Evolutionary conservation across 2,329 filamentous ascomycete species (phyloP), one percentile per base, ranked within the genome.

Genomic region (Colletotrichum magnum): DNA sequence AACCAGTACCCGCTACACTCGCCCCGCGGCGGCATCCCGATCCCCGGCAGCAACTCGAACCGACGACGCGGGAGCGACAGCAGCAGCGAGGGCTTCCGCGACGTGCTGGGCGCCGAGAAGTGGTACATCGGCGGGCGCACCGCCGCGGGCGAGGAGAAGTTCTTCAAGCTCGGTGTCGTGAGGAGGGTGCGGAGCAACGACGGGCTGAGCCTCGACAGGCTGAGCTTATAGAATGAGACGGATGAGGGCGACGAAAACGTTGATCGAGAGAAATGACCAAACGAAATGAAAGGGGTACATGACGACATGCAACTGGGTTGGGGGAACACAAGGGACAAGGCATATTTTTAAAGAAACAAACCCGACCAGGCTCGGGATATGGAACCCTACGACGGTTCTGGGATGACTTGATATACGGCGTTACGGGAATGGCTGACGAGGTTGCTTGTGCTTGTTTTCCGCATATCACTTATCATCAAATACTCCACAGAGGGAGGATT

Each of bases 121-220:
- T 94, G 92, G 91, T 95, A 94, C 75, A 93, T 95, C 63, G 93
- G 93, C 24, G 93, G 93, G 6, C 84, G 92, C 76, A 94, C 92
- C 32, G 92, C 92, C 1, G 86, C 82, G 1, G 93, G 93, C n/a
- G 93, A 95, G 75, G 93, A 95, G 78, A 88, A 89, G 75, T 94
- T 94, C 81, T 95, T 94, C 79, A 94, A 94, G 82, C 82, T 95
- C 52, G 92, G 92, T 51, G 92, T 95, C 72, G 89, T 95, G 57
- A 88, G 90, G 77, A 83, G 92, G 64, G 89, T 93, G 66, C 85
- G 89, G 76, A 95, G 93, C 78, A 90, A 91, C 63, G 93, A 94
- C 77, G 86, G 92, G 50, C 79, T 94, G 74, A 94, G 92, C 74
- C 80, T 94, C 66, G 93, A 95, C 81, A 87, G 91, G 64, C 79